Percentiles rank a stretch among this genome's conserved stretches.
Evolutionary conservation across 345 rosid genomes (phyloP).

Genomic region (Salix purpurea): DNA sequence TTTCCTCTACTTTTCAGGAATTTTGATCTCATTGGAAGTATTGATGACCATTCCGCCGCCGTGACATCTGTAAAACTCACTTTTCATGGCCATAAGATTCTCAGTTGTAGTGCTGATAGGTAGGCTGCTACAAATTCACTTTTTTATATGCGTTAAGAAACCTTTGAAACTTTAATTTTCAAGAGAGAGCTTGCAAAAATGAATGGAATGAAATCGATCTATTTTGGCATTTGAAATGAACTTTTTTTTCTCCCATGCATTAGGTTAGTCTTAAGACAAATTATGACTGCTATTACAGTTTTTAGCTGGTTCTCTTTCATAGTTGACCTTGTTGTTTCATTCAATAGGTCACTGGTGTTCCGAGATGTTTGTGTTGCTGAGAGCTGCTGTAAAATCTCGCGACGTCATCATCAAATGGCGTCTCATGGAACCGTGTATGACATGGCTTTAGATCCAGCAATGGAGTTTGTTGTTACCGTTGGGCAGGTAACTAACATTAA

Average conservation of each 20-base stretch:
- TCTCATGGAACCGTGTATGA: conserved; percentile 77
- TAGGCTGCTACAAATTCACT: conserved; percentile 18
- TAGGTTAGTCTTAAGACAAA: conserved; percentile 6
- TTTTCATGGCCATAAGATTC: conserved; percentile 47
- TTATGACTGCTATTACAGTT: background rate
- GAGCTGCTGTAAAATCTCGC: conserved; percentile 35
- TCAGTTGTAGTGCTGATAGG: conserved; percentile 86
- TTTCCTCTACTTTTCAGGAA: conserved; percentile 45
- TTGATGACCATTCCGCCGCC: conserved; percentile 67
- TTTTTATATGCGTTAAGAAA: background rate
- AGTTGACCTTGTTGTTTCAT: conserved; percentile 16
- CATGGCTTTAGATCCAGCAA: conserved; percentile 67
- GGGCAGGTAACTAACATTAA: conserved; percentile 55
- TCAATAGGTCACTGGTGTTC: conserved; percentile 55
- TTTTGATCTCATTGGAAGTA: conserved; percentile 55
- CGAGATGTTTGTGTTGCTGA: conserved; percentile 48
- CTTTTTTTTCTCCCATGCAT: background rate
- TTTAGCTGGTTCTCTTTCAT: background rate
- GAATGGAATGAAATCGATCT: background rate
- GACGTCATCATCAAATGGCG: conserved; percentile 59
- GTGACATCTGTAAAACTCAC: conserved; percentile 70
- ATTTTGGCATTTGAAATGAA: conserved; percentile 3
- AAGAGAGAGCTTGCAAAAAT: background rate
- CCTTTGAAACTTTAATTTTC: background rate
- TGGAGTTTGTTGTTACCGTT: conserved; percentile 62